Percentiles rank a stretch among this genome's conserved stretches.
These are phyloP conservation scores for Chaetomium sp. DNA, from an alignment of 2,329 filamentous ascomycete species.

Conservation along the genomic window DNA sequence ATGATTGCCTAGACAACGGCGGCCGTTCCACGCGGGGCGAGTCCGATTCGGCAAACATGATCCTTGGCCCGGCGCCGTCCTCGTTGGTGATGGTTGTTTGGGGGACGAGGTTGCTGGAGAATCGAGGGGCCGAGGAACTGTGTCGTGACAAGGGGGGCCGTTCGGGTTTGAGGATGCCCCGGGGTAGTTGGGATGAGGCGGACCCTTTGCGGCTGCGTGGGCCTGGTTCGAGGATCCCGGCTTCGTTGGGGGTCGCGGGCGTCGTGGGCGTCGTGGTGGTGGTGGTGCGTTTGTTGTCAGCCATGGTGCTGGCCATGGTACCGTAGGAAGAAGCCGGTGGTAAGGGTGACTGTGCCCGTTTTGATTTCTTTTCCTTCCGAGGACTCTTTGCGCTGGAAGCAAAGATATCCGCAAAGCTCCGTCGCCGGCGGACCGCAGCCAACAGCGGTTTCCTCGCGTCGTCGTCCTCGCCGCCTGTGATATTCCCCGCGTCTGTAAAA, in stretches of 20 bases:
- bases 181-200: neutral
- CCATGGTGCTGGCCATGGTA: conserved; percentile 10
- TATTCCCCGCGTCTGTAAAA: conserved; percentile 34
- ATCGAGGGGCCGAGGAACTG: conserved; percentile 46
- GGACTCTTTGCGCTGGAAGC: conserved; percentile 27
- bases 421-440: conserved; percentile 27
- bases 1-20: conserved; percentile 39
- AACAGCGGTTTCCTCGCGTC: conserved; percentile 27
- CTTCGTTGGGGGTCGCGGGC: neutral
- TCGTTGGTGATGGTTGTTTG: conserved; percentile 60
- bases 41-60: conserved; percentile 61
- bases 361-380: conserved; percentile 19
- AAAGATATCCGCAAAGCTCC: conserved; percentile 37
- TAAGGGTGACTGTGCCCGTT: conserved; percentile 3
- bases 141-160: conserved; percentile 33
- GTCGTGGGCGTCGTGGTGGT: no score
- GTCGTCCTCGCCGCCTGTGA: conserved; percentile 35
- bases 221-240: neutral
- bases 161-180: conserved; percentile 16
- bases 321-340: conserved; percentile 20
- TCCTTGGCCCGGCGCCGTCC: conserved; percentile 60
- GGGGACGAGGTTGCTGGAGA: conserved; percentile 67
- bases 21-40: conserved; percentile 31
- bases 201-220: conserved; percentile 1
- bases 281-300: no score